These are phyloP conservation scores for Debaryomyces castellii DNA, from an alignment of 805 yeast species.

Conservation along the genomic window DNA sequence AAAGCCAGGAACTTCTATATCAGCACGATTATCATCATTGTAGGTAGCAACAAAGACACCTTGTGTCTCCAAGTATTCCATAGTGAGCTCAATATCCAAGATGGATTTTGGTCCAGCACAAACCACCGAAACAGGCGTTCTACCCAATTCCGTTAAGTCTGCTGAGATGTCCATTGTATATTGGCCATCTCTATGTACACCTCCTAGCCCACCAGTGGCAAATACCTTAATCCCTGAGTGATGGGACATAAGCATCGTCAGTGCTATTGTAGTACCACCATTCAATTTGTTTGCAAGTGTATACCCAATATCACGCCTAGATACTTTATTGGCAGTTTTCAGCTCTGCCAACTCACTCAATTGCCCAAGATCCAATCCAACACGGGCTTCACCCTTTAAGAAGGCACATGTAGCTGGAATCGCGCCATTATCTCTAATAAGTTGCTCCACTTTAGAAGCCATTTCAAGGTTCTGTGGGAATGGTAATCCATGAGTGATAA, in stretches of 20 bases:
- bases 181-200: conserved; percentile 81
- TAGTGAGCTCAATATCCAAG: conserved; percentile 73
- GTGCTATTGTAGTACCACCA: conserved; percentile 91
- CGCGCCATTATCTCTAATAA: conserved; percentile 61
- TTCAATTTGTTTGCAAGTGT: conserved; percentile 60
- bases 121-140: conserved; percentile 85
- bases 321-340: conserved; percentile 49
- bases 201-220: conserved; percentile 94
- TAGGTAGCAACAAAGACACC: conserved; percentile 82
- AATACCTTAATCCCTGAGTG: conserved; percentile 78
- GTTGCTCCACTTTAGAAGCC: conserved; percentile 67
- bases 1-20: conserved; percentile 69
- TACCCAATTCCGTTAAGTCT: conserved; percentile 79
- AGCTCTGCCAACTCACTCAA: conserved; percentile 50
- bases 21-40: conserved; percentile 34
- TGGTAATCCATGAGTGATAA: conserved; percentile 87
- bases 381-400: conserved; percentile 65
- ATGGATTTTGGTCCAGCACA: conserved; percentile 92
- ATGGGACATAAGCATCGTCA: conserved; percentile 80
- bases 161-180: conserved; percentile 79
- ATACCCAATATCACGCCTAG: conserved; percentile 76
- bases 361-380: conserved; percentile 57
- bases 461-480: conserved; percentile 71
- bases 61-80: conserved; percentile 87
- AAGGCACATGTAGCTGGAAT: conserved; percentile 87